Base-by-base conservation (phyloP, 768 basidiomycete genomes). In the Russula lepida region DNA sequence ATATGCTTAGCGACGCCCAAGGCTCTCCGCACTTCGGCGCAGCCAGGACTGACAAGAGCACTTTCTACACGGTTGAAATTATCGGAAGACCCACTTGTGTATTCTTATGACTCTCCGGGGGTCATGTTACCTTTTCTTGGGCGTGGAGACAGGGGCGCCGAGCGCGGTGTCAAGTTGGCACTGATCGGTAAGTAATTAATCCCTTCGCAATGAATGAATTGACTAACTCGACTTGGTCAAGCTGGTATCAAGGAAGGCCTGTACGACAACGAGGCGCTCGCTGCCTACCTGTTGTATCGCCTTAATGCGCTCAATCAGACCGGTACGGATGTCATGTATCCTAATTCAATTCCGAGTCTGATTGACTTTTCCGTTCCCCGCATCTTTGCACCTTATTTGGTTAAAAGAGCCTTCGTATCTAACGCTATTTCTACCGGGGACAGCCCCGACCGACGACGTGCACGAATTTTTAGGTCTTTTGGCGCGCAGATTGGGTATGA, bases 71-170 rank as follows among this genome's bases (percentile, higher is more conserved):
- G 92, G 35, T 78, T 98, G 47, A 93, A 93, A 74, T 78, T 99
- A 56, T 87, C 84, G 27, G 72, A 87, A 60, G 79, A 86, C 57
- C 93, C 94, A 2, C 75, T 84, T 8, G 86, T 97, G 12, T 98
- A 98, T 75, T 89, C 97, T 4, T 93, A 87, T 68, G 97, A 99
- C 76, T 86, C 92, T 9, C 97, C 97, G 2, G 97, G 97, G 2
- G 90, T 98, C 50, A 98, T 98, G 95, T 78, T 97, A 46, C 92
- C 94, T 12, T 98, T 88, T 74, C 80, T 98, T 32, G 97, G 97
- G 1, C 82, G 78, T 60, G 97, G 97, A 5, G 79, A 82, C 57
- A 80, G 80, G 64, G 95, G 93, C 19, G 87, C 92, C 54, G 97
- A 99, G 73, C 80, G 91, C 69, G 95, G 91, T 12, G 80, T 97